These are phyloP conservation scores for Dactylellina parvicollis DNA, from an alignment of 2,329 filamentous ascomycete genomes.

Conservation along the genomic window DNA sequence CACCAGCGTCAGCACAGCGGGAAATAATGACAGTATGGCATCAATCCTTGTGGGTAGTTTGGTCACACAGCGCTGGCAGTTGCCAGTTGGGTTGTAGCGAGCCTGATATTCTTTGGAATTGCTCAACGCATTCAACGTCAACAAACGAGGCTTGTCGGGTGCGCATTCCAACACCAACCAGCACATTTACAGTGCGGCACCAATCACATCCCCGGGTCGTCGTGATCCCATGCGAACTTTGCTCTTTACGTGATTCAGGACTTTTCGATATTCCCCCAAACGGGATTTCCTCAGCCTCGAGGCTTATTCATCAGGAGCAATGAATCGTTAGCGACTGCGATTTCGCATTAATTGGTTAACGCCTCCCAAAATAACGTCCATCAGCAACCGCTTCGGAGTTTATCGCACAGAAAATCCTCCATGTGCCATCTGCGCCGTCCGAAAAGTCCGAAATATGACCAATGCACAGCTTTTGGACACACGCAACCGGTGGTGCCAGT, in stretches of 20 bases:
- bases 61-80: neutral
- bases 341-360: too few species aligned
- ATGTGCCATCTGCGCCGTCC: neutral
- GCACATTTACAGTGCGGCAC: neutral
- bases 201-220: too few species aligned
- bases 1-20: too few species aligned
- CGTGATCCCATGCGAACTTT: neutral
- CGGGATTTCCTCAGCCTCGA: neutral
- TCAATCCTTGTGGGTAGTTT: neutral
- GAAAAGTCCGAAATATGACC: neutral
- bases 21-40: too few species aligned
- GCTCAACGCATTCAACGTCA: neutral
- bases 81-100: too few species aligned
- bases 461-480: neutral
- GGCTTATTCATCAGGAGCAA: too few species aligned
- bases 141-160: neutral
- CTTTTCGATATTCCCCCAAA: too few species aligned
- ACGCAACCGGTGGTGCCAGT: neutral
- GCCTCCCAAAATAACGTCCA: too few species aligned
- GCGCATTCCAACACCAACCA: conserved; percentile 3
- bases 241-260: neutral
- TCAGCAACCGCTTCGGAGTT: too few species aligned
- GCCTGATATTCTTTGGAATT: conserved; percentile 21
- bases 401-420: neutral
- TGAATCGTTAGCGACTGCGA: too few species aligned